Evolutionary conservation across 1,139 yeast species (phyloP), one percentile per base, ranked within the genome.

Genomic region (Wickerhamomyces sp.): DNA sequence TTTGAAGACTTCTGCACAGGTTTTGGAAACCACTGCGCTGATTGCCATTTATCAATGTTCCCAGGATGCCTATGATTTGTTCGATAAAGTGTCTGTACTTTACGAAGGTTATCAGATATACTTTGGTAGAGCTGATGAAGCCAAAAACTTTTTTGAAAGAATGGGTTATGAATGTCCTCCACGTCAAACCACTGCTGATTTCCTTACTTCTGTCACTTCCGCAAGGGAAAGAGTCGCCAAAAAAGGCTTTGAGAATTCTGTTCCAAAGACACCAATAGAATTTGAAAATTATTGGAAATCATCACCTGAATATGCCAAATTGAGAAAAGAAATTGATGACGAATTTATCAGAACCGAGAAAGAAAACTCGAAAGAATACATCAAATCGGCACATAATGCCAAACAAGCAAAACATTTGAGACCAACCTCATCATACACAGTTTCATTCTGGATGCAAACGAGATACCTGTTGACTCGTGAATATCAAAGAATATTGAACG

Each of bases 11-110:
- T 66, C 76, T 18, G 82, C 93, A 4, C 64, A 71, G 25, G 60
- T 82, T 36, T 61, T 75, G 37, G 71, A 71, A 22, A 66, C 75
- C n/a, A 70, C 89, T 18, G 76, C 87, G 2, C 62, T 83, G 32
- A 82, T 85, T 44, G 87, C 94, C 20, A 78, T 85, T 40, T 85
- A 85, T 59, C 94, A 85, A 62, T 85, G 89, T 47, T 78, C 87
- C 23, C 87, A 82, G 61, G 83, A 75, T 53, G 83, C 84, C 45
- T 85, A 83, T 54, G 76, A 81, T 39, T 58, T 78, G 39, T 85
- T 85, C 51, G 89, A 84, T 59, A 77, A 79, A 44, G 93, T 81
- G 11, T 64, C 76, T 26, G 78, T 86, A 14, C 62, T 86, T 28
- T 83, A 84, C 53, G 80, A 75, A 44, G 95, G 95, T 33, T 72